Percentiles rank a stretch among this genome's conserved stretches.
Evolutionary conservation across 1,284 basidiomycete species (phyloP).

Genomic region (Tilletia setariae): DNA sequence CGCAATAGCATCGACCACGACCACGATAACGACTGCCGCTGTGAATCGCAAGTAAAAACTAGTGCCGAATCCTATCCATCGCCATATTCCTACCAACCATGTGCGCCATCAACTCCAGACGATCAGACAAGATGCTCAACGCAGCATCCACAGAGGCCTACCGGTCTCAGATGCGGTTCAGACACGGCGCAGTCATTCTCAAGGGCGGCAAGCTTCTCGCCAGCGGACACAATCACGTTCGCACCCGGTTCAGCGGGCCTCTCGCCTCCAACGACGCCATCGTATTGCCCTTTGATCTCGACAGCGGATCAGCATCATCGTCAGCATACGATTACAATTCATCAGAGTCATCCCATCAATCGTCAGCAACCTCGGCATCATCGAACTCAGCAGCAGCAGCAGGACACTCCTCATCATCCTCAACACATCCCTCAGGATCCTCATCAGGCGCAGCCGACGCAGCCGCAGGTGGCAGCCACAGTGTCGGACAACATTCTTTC

Average conservation of each 20-base stretch:
- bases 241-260: slow-evolving; percentile 24
- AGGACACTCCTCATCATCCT: background rate
- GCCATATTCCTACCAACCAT: background rate
- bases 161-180: slow-evolving; percentile 26
- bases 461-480: background rate
- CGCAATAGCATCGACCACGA: background rate
- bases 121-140: slow-evolving; percentile 28
- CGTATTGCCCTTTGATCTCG: background rate
- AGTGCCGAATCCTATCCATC: background rate
- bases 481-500: slow-evolving; percentile 22
- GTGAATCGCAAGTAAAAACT: background rate
- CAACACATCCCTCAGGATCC: background rate
- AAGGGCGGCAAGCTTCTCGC: slow-evolving; percentile 31
- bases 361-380: background rate
- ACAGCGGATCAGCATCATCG: background rate
- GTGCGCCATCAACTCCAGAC: slow-evolving; percentile 14
- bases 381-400: background rate
- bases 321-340: background rate
- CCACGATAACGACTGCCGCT: background rate
- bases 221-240: slow-evolving; percentile 28
- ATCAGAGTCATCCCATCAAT: background rate
- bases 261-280: slow-evolving; percentile 14
- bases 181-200: slow-evolving; percentile 28
- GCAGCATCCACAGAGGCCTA: slow-evolving; percentile 28
- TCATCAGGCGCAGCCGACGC: background rate